phyloP scores from a whole-genome alignment of 805 yeast species.

The Schwanniomyces vanrijiae region DNA sequence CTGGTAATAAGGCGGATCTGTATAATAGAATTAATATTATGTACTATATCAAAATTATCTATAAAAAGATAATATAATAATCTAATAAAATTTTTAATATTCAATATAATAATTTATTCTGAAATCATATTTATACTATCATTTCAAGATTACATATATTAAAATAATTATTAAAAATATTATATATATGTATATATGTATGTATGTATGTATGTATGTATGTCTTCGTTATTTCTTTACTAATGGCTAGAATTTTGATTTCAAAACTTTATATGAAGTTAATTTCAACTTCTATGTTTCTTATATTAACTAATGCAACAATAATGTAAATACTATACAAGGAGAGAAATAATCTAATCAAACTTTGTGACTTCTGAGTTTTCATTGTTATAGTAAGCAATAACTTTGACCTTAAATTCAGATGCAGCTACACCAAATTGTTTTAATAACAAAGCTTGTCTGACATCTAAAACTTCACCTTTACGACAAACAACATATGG shows the following conservation, averaged over 20 bases:
- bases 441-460: conserved; percentile 87
- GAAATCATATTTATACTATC: not conserved
- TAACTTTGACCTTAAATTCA: conserved; percentile 77
- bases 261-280: not conserved
- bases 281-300: not conserved
- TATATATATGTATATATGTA: too few species aligned
- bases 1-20: not conserved
- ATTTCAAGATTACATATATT: not conserved
- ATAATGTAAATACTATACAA: conserved; percentile 4
- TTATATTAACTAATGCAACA: conserved; percentile 5
- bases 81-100: not conserved
- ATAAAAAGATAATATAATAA: not conserved
- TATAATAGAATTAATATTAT: not conserved
- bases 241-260: too few species aligned
- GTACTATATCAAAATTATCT: not conserved
- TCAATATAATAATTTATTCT: not conserved
- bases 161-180: not conserved
- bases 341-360: conserved; percentile 6
- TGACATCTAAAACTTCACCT: conserved; percentile 82
- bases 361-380: conserved; percentile 27
- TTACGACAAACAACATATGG: conserved; percentile 78
- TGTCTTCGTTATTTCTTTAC: too few species aligned
- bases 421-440: conserved; percentile 95
- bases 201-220: too few species aligned
- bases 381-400: conserved; percentile 78